Conservation (phyloP, 2,329 filamentous ascomycete species). For the Scedosporium boydii region DNA sequence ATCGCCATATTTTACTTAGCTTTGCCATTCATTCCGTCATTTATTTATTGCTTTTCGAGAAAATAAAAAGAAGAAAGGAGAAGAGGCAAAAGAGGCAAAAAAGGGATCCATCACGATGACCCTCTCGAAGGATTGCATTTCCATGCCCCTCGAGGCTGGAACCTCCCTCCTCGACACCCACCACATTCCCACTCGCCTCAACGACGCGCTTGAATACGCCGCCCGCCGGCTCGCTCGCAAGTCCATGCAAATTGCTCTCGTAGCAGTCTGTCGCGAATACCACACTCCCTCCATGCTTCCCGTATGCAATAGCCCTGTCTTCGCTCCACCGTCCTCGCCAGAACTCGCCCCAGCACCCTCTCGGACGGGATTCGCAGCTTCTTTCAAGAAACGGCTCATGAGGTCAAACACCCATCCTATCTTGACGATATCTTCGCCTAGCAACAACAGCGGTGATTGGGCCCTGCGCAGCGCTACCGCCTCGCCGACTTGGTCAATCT, state of each 20-base stretch:
- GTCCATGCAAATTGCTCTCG: slow-evolving; percentile 44
- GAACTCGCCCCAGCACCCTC: background rate
- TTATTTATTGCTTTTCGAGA: background rate
- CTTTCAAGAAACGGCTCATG: slow-evolving; percentile 17
- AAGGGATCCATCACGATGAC: slow-evolving; percentile 21
- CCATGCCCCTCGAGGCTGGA: slow-evolving; percentile 54
- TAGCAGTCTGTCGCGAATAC: slow-evolving; percentile 47
- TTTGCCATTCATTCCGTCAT: background rate
- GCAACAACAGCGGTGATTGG: background rate
- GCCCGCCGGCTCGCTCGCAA: slow-evolving; percentile 47
- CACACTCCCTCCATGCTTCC: slow-evolving; percentile 34
- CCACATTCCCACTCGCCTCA: slow-evolving; percentile 45
- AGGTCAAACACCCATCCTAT: background rate
- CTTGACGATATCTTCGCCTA: background rate
- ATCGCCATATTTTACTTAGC: slow-evolving; percentile 5
- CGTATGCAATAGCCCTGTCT: slow-evolving; percentile 12
- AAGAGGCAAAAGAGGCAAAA: too few species aligned
- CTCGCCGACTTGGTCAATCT: background rate
- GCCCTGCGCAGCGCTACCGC: slow-evolving; percentile 8
- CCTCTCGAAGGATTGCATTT: slow-evolving; percentile 45
- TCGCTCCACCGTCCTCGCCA: slow-evolving; percentile 10
- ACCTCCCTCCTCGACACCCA: slow-evolving; percentile 48
- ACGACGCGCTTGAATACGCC: slow-evolving; percentile 47
- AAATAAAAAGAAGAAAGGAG: background rate
- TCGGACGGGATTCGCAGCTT: slow-evolving; percentile 16